Evolutionary conservation across 805 yeast genomes (phyloP).

Genomic region (Clavispora fructus): DNA sequence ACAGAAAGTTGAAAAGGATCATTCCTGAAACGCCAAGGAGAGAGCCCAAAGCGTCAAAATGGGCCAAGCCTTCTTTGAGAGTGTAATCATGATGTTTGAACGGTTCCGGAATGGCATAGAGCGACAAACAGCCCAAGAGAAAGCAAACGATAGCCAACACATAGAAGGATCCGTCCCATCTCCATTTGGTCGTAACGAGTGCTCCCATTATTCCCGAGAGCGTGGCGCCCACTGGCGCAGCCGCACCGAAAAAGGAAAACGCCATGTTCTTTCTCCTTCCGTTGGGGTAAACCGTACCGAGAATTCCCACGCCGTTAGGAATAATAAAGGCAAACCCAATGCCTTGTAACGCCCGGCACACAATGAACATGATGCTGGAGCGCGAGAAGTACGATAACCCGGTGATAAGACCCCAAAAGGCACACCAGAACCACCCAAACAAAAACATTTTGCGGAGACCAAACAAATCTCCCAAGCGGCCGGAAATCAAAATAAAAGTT

Average conservation of each 20-base stretch:
- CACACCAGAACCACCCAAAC: slow-evolving; percentile 51
- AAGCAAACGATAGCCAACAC: slow-evolving; percentile 37
- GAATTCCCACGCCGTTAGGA: slow-evolving; percentile 58
- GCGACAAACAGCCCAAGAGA: slow-evolving; percentile 24
- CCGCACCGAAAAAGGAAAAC: slow-evolving; percentile 52
- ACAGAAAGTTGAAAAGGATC: slow-evolving; percentile 58
- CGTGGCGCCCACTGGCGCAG: slow-evolving; percentile 60
- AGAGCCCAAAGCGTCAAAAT: slow-evolving; percentile 39
- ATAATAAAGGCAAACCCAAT: slow-evolving; percentile 55
- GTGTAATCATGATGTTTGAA: slow-evolving; percentile 12
- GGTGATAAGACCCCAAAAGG: slow-evolving; percentile 54
- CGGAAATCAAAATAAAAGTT: slow-evolving; percentile 63
- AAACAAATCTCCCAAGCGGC: slow-evolving; percentile 66
- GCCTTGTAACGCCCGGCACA: slow-evolving; percentile 61
- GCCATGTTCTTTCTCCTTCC: slow-evolving; percentile 49
- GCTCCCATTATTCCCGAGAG: slow-evolving; percentile 51
- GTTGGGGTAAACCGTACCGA: slow-evolving; percentile 37
- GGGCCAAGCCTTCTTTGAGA: slow-evolving; percentile 7
- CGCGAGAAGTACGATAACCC: slow-evolving; percentile 53
- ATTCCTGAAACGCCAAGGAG: slow-evolving; percentile 54
- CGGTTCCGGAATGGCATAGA: slow-evolving; percentile 34
- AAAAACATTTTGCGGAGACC: slow-evolving; percentile 55
- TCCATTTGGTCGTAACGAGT: slow-evolving; percentile 37
- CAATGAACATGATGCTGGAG: slow-evolving; percentile 44
- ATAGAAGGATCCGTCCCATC: slow-evolving; percentile 65